These are phyloP conservation scores for Boletus rex-veris DNA, from an alignment of 768 basidiomycete genomes.

Conservation along the genomic window DNA sequence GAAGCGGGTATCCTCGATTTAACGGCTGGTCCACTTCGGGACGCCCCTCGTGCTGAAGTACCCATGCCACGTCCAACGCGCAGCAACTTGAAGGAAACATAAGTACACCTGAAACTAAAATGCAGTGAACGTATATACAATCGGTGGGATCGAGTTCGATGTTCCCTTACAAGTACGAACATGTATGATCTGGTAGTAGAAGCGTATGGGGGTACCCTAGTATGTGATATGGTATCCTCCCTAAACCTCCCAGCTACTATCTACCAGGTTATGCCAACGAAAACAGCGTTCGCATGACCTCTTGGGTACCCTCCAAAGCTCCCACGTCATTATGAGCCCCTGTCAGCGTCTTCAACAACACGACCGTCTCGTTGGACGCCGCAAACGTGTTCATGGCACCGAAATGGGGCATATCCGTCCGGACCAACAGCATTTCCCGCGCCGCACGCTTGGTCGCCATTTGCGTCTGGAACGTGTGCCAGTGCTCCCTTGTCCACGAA, in stretches of 20 bases:
- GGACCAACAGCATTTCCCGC: constrained; percentile 45
- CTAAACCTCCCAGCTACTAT: too few relatives aligned
- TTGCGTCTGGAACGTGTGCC: constrained; percentile 40
- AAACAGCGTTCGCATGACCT: constrained; percentile 41
- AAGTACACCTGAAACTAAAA: too few relatives aligned
- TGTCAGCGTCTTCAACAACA: constrained; percentile 52
- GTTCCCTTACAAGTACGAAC: too few relatives aligned
- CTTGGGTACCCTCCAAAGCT: constrained; percentile 65
- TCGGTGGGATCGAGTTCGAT: too few relatives aligned
- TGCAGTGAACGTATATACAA: too few relatives aligned
- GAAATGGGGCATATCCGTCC: constrained; percentile 43
- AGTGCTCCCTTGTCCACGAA: constrained; percentile 38
- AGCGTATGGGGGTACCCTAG: too few relatives aligned
- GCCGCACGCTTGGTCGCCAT: constrained; percentile 38
- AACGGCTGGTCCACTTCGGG: too few relatives aligned
- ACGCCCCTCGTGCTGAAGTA: too few relatives aligned
- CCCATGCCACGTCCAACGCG: too few relatives aligned
- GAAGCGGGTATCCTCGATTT: too few relatives aligned
- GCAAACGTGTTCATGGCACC: constrained; percentile 54
- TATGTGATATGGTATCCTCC: not conserved
- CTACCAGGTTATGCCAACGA: constrained; percentile 14
- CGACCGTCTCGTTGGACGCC: constrained; percentile 44
- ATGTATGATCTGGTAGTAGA: too few relatives aligned
- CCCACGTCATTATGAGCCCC: constrained; percentile 62
- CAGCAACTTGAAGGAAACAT: too few relatives aligned